These are phyloP conservation scores for Paralagenidium karlingii DNA, from an alignment of 352 stramenopile species.

Conservation along the genomic window DNA sequence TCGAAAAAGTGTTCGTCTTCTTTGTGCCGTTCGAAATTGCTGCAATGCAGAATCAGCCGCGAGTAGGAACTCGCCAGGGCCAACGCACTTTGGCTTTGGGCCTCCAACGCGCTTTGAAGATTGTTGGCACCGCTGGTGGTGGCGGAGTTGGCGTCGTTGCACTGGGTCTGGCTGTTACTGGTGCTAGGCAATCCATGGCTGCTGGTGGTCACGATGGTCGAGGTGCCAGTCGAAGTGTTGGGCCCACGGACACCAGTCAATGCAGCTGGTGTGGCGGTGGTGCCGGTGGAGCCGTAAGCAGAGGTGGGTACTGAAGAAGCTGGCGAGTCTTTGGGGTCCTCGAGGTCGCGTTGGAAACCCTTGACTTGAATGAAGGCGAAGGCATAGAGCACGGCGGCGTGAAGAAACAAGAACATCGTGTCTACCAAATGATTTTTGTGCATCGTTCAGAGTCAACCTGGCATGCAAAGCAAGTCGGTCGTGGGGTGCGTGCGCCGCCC, in stretches of 20 bases:
- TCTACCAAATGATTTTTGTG: conserved; percentile 12
- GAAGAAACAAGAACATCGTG: conserved; percentile 59
- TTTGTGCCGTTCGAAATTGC: conserved; percentile 75
- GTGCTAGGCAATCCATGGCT: not conserved
- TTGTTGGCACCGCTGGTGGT: not conserved
- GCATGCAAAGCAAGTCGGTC: not conserved
- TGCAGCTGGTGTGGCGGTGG: no score
- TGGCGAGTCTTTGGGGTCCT: conserved; percentile 9
- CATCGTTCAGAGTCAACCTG: not conserved
- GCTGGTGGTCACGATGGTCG: not conserved
- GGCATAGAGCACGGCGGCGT: conserved; percentile 47
- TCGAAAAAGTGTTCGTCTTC: conserved; percentile 76
- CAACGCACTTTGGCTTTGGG: conserved; percentile 2
- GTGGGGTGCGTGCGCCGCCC: not conserved
- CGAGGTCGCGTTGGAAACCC: conserved; percentile 27
- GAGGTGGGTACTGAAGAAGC: not conserved
- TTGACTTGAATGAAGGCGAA: conserved; percentile 47
- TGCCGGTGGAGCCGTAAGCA: not conserved
- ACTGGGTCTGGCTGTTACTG: not conserved
- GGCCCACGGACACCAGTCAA: no score
- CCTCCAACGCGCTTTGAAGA: not conserved
- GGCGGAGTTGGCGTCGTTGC: no score
- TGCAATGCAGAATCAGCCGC: conserved; percentile 63
- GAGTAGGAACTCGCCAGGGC: conserved; percentile 43
- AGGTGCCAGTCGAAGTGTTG: no score